Conservation (phyloP, 2,329 filamentous ascomycete genomes). For the Hirsutella thompsonii region DNA sequence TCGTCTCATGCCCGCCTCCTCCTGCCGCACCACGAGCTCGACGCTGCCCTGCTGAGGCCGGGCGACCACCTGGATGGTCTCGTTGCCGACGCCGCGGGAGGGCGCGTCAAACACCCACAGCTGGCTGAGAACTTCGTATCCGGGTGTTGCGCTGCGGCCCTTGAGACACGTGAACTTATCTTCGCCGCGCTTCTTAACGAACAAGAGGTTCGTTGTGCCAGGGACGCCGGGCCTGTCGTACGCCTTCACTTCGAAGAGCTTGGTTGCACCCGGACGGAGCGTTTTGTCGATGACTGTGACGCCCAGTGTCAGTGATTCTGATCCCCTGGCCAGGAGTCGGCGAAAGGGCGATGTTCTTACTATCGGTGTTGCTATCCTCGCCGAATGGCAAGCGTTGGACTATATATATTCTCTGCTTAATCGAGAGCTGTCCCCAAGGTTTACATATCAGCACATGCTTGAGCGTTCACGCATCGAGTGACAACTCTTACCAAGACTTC, state of each 20-base stretch:
- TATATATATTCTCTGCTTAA: background rate
- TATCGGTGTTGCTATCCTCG: background rate
- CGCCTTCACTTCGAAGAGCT: background rate
- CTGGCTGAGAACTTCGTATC: background rate
- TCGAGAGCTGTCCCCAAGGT: background rate
- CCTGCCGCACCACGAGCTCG: background rate
- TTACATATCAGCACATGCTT: background rate
- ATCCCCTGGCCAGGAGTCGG: background rate
- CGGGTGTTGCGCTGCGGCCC: background rate
- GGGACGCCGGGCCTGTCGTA: background rate
- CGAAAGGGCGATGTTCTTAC: background rate
- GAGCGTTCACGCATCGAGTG: background rate
- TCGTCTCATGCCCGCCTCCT: background rate
- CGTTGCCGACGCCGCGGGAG: background rate
- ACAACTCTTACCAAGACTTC: background rate
- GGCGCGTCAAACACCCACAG: background rate
- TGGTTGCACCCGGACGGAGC: background rate
- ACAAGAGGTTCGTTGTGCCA: background rate
- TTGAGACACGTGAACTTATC: background rate
- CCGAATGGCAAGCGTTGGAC: background rate
- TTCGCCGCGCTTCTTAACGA: background rate
- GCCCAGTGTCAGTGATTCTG: background rate
- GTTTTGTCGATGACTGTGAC: background rate
- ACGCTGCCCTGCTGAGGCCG: background rate
- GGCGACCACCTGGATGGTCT: background rate